Conservation (phyloP, 805 yeast genomes). For the Lachancea fermentati region DNA sequence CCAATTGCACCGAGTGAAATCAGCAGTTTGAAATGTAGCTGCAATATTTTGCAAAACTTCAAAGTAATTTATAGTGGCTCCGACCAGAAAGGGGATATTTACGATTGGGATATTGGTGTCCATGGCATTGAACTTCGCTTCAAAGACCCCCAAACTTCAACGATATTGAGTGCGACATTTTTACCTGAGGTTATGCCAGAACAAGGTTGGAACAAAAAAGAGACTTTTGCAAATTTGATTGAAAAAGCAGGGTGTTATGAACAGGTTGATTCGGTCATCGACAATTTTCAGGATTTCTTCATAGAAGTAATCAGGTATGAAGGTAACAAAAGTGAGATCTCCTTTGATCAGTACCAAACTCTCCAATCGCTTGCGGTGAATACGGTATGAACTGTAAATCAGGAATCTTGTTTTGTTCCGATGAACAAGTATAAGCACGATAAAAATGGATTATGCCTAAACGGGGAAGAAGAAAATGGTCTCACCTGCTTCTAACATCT, state of each 20-base stretch:
- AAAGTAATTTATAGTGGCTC: slow-evolving; percentile 37
- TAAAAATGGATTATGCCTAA: too few relatives aligned
- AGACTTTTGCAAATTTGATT: slow-evolving; percentile 67
- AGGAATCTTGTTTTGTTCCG: too few relatives aligned
- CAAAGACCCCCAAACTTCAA: slow-evolving; percentile 31
- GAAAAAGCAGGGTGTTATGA: slow-evolving; percentile 57
- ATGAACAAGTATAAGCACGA: too few relatives aligned
- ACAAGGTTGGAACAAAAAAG: slow-evolving; percentile 71
- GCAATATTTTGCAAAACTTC: slow-evolving; percentile 37
- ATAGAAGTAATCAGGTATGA: slow-evolving; percentile 49
- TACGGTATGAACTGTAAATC: too few relatives aligned
- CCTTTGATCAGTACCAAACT: slow-evolving; percentile 37
- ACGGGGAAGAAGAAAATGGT: too few relatives aligned
- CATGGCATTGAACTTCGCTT: slow-evolving; percentile 74
- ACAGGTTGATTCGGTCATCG: slow-evolving; percentile 27
- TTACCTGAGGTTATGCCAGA: slow-evolving; percentile 87
- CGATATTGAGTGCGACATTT: slow-evolving; percentile 65
- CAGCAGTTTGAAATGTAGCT: slow-evolving; percentile 37
- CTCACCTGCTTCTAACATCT: too few relatives aligned
- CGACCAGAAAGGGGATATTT: slow-evolving; percentile 45
- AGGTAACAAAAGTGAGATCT: slow-evolving; percentile 43
- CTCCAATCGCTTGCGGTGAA: too few relatives aligned
- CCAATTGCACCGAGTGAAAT: slow-evolving; percentile 59
- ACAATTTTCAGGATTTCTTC: slow-evolving; percentile 28
- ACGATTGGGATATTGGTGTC: slow-evolving; percentile 74